A percentile compares a stretch with the other conserved stretches of the same genome.
phyloP scores from a whole-genome alignment of 2,329 filamentous ascomycete genomes.

The Chaetomium strumarium region DNA sequence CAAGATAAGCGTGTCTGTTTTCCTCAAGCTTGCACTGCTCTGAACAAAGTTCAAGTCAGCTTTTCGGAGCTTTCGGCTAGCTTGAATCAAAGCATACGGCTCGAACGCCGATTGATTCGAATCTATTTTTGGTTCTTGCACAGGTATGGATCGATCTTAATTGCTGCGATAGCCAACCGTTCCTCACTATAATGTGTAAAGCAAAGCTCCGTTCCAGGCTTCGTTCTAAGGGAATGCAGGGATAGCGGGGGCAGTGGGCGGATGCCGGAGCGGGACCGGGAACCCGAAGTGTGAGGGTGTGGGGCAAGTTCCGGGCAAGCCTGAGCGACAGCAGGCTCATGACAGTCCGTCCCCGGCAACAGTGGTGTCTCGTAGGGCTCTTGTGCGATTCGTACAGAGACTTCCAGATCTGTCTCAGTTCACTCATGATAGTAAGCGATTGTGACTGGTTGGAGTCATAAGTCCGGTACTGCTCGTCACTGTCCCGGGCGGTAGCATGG shows the following conservation, averaged over 20 bases:
- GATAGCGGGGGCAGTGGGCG: background rate
- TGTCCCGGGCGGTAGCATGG: constrained; percentile 31
- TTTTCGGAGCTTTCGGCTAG: too few relatives aligned
- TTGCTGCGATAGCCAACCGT: background rate
- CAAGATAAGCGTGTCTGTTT: too few relatives aligned
- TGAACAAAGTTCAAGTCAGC: too few relatives aligned
- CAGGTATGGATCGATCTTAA: too few relatives aligned
- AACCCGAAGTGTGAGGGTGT: background rate
- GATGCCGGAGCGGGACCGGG: constrained; percentile 1
- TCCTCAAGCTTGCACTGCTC: too few relatives aligned
- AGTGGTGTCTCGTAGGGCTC: too few relatives aligned
- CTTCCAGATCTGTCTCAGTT: background rate
- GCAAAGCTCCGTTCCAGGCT: background rate
- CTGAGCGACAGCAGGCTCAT: background rate
- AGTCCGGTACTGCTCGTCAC: constrained; percentile 25
- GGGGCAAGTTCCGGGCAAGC: background rate
- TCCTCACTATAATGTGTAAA: background rate
- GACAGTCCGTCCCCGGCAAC: background rate
- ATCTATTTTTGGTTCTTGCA: too few relatives aligned
- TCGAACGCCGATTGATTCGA: too few relatives aligned
- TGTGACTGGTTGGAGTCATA: constrained; percentile 18
- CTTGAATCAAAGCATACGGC: too few relatives aligned
- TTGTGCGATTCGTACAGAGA: background rate
- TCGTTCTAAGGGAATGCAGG: background rate
- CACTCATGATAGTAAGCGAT: background rate